A percentile compares a stretch with the other conserved stretches of the same genome.
Conservation (phyloP, 495 filamentous ascomycete genomes). For the Neurospora tetraspora region DNA sequence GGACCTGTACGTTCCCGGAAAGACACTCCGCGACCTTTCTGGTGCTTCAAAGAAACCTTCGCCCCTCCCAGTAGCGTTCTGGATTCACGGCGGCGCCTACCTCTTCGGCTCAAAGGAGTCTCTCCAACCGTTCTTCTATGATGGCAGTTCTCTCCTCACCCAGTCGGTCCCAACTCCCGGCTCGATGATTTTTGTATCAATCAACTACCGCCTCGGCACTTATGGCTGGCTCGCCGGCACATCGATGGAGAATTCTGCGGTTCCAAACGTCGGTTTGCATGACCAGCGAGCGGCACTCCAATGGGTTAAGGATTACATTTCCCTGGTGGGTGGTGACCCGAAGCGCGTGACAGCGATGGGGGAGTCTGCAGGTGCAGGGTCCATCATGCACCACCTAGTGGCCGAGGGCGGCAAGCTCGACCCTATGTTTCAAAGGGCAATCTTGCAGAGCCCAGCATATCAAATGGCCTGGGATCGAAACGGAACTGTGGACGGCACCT, state of each 20-base stretch:
- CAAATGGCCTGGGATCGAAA: constrained; percentile 31
- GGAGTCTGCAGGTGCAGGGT: constrained; percentile 56
- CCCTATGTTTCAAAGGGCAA: constrained; percentile 36
- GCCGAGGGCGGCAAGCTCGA: constrained; percentile 42
- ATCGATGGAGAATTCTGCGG: constrained; percentile 34
- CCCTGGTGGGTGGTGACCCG: constrained; percentile 56
- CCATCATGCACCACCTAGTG: constrained; percentile 56
- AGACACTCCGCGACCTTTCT: constrained; percentile 7
- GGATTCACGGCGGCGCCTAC: constrained; percentile 54
- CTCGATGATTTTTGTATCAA: constrained; percentile 46
- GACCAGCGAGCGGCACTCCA: constrained; percentile 46
- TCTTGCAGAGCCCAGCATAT: constrained; percentile 41
- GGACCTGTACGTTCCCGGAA: constrained; percentile 32
- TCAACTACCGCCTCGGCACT: constrained; percentile 53
- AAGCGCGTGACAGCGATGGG: constrained; percentile 56
- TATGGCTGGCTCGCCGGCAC: constrained; percentile 46
- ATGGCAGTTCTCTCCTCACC: constrained; percentile 34
- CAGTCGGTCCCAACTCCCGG: constrained; percentile 22
- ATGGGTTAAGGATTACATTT: constrained; percentile 60
- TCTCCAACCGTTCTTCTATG: constrained; percentile 19
- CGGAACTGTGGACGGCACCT: constrained; percentile 27
- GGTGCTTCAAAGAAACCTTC: constrained; percentile 7
- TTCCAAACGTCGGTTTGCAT: constrained; percentile 40
- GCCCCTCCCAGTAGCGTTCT: constrained; percentile 44
- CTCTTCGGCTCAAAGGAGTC: constrained; percentile 40